Evolutionary conservation across 129 eudicot genomes (phyloP).

Genomic region (Glebionis coronaria): DNA sequence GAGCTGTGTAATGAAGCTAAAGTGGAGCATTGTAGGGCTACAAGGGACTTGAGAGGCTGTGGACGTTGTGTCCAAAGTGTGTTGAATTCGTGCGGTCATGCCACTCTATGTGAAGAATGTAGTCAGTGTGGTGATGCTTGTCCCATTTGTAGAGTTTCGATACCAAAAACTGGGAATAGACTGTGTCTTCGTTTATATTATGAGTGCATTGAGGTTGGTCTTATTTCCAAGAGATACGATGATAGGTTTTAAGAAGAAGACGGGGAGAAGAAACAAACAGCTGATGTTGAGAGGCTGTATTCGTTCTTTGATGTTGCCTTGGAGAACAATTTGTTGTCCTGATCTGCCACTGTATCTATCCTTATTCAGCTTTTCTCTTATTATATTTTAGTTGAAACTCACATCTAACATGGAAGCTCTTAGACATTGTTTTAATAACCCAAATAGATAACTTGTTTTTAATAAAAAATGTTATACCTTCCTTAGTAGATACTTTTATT

Average conservation of each 20-base stretch:
- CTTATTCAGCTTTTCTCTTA: constrained; percentile 27
- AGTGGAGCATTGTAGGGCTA: constrained; percentile 94
- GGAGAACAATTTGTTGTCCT: constrained; percentile 88
- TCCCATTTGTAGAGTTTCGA: constrained; percentile 73
- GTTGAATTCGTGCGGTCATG: constrained; percentile 80
- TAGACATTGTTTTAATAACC: not conserved
- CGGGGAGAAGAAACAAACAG: constrained; percentile 49
- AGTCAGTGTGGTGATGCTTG: constrained; percentile 93
- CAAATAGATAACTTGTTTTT: not conserved
- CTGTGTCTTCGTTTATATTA: constrained; percentile 79
- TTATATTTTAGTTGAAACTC: constrained; percentile 2
- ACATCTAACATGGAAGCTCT: not conserved
- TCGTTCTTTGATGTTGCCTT: constrained; percentile 85
- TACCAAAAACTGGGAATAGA: constrained; percentile 59
- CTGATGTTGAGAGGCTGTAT: constrained; percentile 80
- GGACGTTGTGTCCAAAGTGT: constrained; percentile 80
- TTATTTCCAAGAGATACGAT: constrained; percentile 75
- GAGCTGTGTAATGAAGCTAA: constrained; percentile 91
- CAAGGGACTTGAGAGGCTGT: constrained; percentile 92
- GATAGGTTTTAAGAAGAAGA: constrained; percentile 75
- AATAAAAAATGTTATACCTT: not conserved
- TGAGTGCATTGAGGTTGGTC: constrained; percentile 91
- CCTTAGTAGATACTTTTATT: not conserved
- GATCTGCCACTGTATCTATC: constrained; percentile 98
- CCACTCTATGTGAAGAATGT: constrained; percentile 91